Evolutionary conservation across 192 early-diverging fungal species (phyloP), one percentile per base, ranked within the genome.

Genomic region (Funneliformis geosporum): DNA sequence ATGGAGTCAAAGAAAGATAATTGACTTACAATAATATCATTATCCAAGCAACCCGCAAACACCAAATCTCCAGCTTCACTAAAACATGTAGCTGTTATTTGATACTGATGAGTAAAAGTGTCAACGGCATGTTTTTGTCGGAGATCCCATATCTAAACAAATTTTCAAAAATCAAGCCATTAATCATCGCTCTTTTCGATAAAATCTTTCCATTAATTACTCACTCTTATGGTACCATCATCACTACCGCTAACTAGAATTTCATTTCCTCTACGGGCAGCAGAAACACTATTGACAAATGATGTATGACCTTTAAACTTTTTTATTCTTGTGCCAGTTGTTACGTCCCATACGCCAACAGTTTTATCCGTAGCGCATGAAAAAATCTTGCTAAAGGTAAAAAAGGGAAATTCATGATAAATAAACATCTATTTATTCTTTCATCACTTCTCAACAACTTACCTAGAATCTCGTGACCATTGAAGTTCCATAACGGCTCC

Each of bases 1-100:
- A 16, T n/a, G 2, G 2, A 7, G 21, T 33, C 18, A 21, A 75
- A 61, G 33, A 50, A n/a, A 21, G 8, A 25, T 1, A 76, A 39
- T 21, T 21, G 40, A 62, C 80, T 80, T 79, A 87, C 92, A 47
- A 86, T 92, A 78, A 99, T 94, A 38, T 90, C 87, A 84, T 97
- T 97, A 83, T 98, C 96, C 27, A 98, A 87, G n/a, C 95, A 93
- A 38, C 93, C 96, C 21, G 91, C 84, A 83, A 93, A 99, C 1
- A 98, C 88, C 27, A 89, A 83, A 79, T 92, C 90, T 18, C 93
- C 95, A 9, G 94, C 92, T 68, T 88, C 88, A n/a, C 86, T 88
- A 59, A 93, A 96, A 16, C 85, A 89, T 4, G 91, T 85, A 0
- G 95, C 89, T 14, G 96, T 98, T 28, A 99, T 86, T 70, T 95